Conservation (phyloP, 1,284 basidiomycete species). For the Caloboletus firmus region DNA sequence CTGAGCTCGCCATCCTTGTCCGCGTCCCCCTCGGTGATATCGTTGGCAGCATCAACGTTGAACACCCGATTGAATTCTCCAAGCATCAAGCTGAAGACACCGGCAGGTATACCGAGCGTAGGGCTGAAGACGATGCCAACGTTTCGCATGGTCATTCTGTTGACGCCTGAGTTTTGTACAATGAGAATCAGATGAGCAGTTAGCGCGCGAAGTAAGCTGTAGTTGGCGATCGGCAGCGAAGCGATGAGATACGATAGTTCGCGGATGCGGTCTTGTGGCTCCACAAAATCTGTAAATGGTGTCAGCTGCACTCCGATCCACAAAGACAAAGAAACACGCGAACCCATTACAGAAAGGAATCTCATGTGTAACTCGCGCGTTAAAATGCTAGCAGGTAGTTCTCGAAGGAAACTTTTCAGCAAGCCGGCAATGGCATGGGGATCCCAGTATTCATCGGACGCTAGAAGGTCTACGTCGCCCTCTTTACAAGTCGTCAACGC, state of each 20-base stretch:
- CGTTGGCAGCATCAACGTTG: slow-evolving; percentile 60
- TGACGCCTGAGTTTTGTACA: slow-evolving; percentile 84
- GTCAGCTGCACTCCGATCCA: slow-evolving; percentile 9
- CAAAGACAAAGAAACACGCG: slow-evolving; percentile 34
- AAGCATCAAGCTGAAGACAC: slow-evolving; percentile 91
- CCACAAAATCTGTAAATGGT: slow-evolving; percentile 69
- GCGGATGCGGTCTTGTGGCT: slow-evolving; percentile 82
- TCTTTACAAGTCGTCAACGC: slow-evolving; percentile 47
- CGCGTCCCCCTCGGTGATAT: slow-evolving; percentile 35
- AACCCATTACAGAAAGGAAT: slow-evolving; percentile 90
- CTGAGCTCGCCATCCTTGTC: slow-evolving; percentile 42
- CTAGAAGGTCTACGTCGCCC: slow-evolving; percentile 87
- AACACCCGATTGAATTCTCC: slow-evolving; percentile 89
- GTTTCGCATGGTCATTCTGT: slow-evolving; percentile 99
- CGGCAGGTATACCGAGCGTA: slow-evolving; percentile 91
- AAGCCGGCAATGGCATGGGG: slow-evolving; percentile 93
- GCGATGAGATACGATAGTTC: slow-evolving; percentile 88
- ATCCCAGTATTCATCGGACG: slow-evolving; percentile 89
- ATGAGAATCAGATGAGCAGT: slow-evolving; percentile 96
- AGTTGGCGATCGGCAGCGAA: slow-evolving; percentile 88
- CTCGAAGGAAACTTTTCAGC: slow-evolving; percentile 87
- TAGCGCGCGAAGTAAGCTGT: slow-evolving; percentile 88
- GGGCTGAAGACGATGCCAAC: slow-evolving; percentile 98
- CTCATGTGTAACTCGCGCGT: slow-evolving; percentile 88
- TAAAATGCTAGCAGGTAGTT: slow-evolving; percentile 86